A percentile compares a stretch with the other conserved stretches of the same genome.
Evolutionary conservation across 2,329 filamentous ascomycete species (phyloP).

Genomic region (Thelonectria discophora): DNA sequence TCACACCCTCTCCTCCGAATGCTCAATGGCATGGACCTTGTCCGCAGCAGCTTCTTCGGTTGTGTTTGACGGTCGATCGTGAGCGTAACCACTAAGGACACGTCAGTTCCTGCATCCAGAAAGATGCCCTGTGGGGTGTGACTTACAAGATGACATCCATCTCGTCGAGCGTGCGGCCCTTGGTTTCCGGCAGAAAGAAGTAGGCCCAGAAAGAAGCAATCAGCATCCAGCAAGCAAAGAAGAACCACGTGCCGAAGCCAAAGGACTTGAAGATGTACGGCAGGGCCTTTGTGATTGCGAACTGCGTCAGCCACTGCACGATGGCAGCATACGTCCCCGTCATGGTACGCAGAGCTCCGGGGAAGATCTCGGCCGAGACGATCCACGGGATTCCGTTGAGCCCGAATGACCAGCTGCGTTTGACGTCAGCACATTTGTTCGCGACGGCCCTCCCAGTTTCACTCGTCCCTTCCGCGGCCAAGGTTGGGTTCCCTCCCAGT

Average conservation of each 20-base stretch:
- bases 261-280: slow-evolving; percentile 56
- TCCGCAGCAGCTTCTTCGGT: slow-evolving; percentile 28
- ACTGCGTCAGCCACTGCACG: slow-evolving; percentile 54
- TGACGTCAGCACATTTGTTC: background rate
- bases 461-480: too few species aligned
- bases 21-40: slow-evolving; percentile 32
- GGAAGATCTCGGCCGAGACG: slow-evolving; percentile 56
- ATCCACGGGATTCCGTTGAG: slow-evolving; percentile 58
- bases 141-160: slow-evolving; percentile 55
- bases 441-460: too few species aligned
- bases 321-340: slow-evolving; percentile 53
- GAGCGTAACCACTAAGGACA: slow-evolving; percentile 30
- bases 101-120: background rate
- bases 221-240: slow-evolving; percentile 63
- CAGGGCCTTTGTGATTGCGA: slow-evolving; percentile 54
- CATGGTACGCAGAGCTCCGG: slow-evolving; percentile 53
- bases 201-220: slow-evolving; percentile 58
- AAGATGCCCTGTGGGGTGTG: background rate
- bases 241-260: slow-evolving; percentile 64
- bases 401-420: slow-evolving; percentile 52
- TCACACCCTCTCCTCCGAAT: slow-evolving; percentile 34
- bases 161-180: slow-evolving; percentile 62
- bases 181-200: slow-evolving; percentile 64
- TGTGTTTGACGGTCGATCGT: slow-evolving; percentile 30
- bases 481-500: too few species aligned